phyloP scores from a whole-genome alignment of 148 eudicot genomes.

The Dianthus caryophyllus region DNA sequence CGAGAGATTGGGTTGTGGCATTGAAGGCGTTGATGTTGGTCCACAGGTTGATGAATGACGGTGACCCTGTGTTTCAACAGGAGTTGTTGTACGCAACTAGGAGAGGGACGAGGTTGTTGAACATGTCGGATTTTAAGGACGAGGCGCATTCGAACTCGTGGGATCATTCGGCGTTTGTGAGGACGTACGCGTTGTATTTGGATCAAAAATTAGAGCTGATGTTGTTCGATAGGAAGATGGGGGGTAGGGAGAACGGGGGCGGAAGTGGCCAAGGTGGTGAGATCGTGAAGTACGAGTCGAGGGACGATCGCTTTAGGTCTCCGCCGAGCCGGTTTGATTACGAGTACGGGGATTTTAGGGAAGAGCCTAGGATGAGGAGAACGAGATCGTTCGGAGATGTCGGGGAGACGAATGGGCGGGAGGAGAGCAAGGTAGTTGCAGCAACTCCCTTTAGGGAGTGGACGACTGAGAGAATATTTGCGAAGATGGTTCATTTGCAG shows the following conservation, averaged over 20 bases:
- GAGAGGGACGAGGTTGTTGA: constrained; percentile 73
- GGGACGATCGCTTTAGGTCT: constrained; percentile 14
- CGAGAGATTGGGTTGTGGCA: constrained; percentile 91
- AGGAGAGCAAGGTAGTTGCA: constrained; percentile 36
- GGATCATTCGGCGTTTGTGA: constrained; percentile 86
- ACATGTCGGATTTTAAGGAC: constrained; percentile 84
- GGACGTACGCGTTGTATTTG: constrained; percentile 75
- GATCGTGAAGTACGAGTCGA: constrained; percentile 11
- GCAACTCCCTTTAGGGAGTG: constrained; percentile 82
- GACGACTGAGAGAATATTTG: constrained; percentile 74
- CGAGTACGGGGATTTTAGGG: constrained; percentile 42
- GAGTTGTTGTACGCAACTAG: constrained; percentile 78
- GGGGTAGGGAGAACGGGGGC: constrained; percentile 28
- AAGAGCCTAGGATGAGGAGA: constrained; percentile 49
- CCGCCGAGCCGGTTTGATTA: constrained; percentile 33
- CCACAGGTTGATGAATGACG: constrained; percentile 68
- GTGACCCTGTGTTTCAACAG: constrained; percentile 63
- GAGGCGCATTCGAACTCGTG: constrained; percentile 93
- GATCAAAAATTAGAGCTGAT: constrained; percentile 81
- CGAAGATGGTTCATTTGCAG: constrained; percentile 80
- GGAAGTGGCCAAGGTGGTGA: constrained; percentile 15
- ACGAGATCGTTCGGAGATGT: constrained; percentile 79
- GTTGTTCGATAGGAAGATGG: constrained; percentile 64
- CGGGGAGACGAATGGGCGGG: constrained; percentile 36
- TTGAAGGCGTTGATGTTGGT: constrained; percentile 64